phyloP scores from a whole-genome alignment of 768 basidiomycete genomes.

The Tricholoma furcatifolium region DNA sequence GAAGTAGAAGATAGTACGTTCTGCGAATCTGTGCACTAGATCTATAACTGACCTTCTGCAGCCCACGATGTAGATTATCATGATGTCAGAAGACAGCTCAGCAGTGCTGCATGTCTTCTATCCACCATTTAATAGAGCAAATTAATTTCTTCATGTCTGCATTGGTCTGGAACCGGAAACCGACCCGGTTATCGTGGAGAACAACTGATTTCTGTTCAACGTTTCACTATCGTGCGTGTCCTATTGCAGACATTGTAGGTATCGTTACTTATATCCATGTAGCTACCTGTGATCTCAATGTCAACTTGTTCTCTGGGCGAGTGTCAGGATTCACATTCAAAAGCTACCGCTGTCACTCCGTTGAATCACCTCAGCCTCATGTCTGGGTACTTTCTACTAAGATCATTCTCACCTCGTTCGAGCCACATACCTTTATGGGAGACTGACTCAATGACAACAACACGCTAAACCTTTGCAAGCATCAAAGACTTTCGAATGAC shows the following conservation, averaged over 20 bases:
- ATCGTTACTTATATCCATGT: no score
- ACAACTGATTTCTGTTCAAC: no score
- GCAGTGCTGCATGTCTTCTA: constrained; percentile 70
- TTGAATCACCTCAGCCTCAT: background rate
- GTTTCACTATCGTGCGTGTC: no score
- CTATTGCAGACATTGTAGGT: no score
- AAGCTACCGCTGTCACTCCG: constrained; percentile 1
- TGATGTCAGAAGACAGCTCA: constrained; percentile 84
- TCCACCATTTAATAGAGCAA: constrained; percentile 26
- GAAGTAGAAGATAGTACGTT: constrained; percentile 97
- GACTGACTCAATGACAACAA: no score
- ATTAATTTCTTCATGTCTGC: background rate
- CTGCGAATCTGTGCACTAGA: constrained; percentile 3
- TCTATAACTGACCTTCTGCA: constrained; percentile 30
- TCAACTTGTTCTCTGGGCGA: no score
- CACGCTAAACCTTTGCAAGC: no score
- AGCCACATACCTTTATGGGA: no score
- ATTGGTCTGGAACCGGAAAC: background rate
- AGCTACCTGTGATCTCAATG: no score
- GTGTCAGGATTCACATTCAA: background rate
- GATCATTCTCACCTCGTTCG: no score
- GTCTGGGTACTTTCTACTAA: background rate
- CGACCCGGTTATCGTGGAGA: background rate
- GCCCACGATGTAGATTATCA: constrained; percentile 98
- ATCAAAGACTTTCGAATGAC: no score